These are phyloP conservation scores for Plasmopara muralis DNA, from an alignment of 352 stramenopile species.

Conservation along the genomic window DNA sequence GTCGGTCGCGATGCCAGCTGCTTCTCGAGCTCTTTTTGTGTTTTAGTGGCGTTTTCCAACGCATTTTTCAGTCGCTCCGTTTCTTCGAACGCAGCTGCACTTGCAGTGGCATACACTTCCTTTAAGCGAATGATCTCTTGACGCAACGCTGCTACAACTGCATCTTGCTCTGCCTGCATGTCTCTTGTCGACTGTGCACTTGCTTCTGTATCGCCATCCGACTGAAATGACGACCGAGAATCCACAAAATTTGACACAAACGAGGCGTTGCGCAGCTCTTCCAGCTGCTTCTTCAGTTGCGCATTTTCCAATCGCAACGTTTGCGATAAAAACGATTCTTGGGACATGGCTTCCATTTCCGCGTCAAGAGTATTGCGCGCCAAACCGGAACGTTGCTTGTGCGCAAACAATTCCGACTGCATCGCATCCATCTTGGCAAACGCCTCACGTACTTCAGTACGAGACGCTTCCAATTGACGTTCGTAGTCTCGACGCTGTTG, in stretches of 20 bases:
- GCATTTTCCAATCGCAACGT: conserved; percentile 77
- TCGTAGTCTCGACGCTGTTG: conserved; percentile 78
- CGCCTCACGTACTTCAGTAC: conserved; percentile 52
- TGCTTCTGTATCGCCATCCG: conserved; percentile 10
- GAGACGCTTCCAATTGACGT: conserved; percentile 51
- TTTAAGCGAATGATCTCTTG: conserved; percentile 62
- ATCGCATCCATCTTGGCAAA: conserved; percentile 82
- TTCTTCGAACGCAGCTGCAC: conserved; percentile 21
- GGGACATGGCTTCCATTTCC: conserved; percentile 85
- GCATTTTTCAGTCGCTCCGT: conserved; percentile 27
- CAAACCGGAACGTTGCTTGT: conserved; percentile 68
- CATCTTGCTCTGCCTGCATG: conserved; percentile 50
- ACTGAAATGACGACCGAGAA: conserved; percentile 2
- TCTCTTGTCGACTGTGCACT: conserved; percentile 22
- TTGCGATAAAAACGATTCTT: conserved; percentile 75
- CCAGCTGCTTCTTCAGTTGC: conserved; percentile 82
- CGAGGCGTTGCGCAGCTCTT: conserved; percentile 46
- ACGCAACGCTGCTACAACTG: conserved; percentile 36
- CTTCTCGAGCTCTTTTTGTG: conserved; percentile 27
- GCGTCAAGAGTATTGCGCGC: conserved; percentile 56
- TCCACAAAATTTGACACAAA: conserved; percentile 13
- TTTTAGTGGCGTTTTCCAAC: conserved; percentile 23
- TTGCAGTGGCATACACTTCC: conserved; percentile 29
- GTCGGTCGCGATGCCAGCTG: conserved; percentile 68
- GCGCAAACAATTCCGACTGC: conserved; percentile 87